phyloP scores from a whole-genome alignment of 805 yeast genomes.

The Danielia oregonensis region DNA sequence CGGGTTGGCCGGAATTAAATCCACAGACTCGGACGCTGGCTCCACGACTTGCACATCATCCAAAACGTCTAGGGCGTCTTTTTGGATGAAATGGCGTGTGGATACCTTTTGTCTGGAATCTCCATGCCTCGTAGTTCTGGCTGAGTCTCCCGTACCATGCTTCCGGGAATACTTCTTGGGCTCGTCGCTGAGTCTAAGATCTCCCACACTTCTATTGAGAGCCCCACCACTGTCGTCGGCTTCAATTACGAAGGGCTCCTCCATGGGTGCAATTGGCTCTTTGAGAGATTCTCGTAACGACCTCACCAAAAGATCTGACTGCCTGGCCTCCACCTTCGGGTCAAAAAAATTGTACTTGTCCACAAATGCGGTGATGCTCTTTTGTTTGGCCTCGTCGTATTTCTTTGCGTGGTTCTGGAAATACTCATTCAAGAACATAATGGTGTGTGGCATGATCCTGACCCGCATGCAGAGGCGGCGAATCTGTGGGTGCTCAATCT shows the following conservation, averaged over 20 bases:
- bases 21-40: no score
- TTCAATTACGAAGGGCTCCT: constrained; percentile 15
- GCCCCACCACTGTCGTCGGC: constrained; percentile 14
- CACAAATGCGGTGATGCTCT: constrained; percentile 1
- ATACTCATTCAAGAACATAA: constrained; percentile 9
- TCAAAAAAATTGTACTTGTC: constrained; percentile 4
- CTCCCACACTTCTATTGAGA: constrained; percentile 17
- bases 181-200: constrained; percentile 11
- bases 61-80: no score
- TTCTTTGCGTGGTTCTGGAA: constrained; percentile 8
- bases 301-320: constrained; percentile 1
- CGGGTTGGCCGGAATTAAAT: no score
- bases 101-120: no score
- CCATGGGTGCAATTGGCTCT: constrained; percentile 12
- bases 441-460: constrained; percentile 7
- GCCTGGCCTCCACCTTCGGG: not conserved
- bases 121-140: no score
- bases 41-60: no score
- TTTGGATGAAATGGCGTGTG: no score
- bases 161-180: no score
- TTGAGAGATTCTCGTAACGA: constrained; percentile 2
- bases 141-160: no score
- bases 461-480: constrained; percentile 8
- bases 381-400: constrained; percentile 4
- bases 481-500: constrained; percentile 15